These are phyloP conservation scores for Coemansia sp. DNA, from an alignment of 192 early-diverging fungal species.

Conservation along the genomic window DNA sequence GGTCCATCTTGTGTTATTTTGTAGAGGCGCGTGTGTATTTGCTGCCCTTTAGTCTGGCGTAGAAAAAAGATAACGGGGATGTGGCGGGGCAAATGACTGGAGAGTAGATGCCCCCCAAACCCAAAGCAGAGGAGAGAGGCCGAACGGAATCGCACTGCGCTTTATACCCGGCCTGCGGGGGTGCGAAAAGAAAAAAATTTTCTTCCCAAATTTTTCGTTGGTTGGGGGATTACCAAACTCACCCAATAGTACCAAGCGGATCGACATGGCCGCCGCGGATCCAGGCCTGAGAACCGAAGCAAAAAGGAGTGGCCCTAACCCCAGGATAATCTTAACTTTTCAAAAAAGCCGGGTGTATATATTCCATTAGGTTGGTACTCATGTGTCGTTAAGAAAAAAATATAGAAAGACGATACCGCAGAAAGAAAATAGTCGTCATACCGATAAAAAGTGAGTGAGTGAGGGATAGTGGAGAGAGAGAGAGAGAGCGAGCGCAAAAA, in stretches of 20 bases:
- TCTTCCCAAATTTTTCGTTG: neutral
- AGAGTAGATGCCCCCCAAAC: constrained; percentile 43
- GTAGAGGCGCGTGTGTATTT: neutral
- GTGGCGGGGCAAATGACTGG: constrained; percentile 27
- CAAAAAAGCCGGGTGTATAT: too few species aligned
- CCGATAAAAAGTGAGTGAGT: neutral
- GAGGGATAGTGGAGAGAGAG: neutral
- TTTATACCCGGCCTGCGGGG: constrained; percentile 21
- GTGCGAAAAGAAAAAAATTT: neutral
- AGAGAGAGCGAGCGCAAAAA: neutral
- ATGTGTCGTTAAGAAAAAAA: neutral
- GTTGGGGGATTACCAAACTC: neutral
- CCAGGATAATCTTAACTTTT: neutral
- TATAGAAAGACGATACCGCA: neutral
- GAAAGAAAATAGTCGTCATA: constrained; percentile 1
- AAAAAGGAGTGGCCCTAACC: neutral
- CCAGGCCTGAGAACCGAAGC: neutral
- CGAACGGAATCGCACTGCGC: neutral
- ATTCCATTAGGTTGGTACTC: neutral
- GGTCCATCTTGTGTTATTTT: constrained; percentile 20
- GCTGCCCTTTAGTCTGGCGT: neutral
- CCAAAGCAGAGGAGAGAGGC: neutral
- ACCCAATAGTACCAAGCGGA: neutral
- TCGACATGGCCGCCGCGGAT: neutral
- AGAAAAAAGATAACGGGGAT: neutral